Evolutionary conservation across 768 basidiomycete genomes (phyloP).

Genomic region (Hygrocybe coccinea): DNA sequence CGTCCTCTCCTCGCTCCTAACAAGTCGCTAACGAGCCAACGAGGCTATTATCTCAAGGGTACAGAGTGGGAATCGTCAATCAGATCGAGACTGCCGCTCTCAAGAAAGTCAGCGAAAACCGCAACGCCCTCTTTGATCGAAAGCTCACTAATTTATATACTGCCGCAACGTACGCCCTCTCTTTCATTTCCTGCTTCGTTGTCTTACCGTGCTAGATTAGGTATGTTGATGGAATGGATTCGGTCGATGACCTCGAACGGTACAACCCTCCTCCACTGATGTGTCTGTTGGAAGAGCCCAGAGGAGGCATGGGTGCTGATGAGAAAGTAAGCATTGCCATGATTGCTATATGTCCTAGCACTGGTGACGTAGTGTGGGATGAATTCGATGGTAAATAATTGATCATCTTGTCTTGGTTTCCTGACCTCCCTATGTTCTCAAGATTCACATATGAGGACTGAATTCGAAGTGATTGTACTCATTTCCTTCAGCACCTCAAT

Average conservation of each 20-base stretch:
- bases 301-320: conserved; percentile 25
- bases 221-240: conserved; percentile 77
- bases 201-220: conserved; percentile 37
- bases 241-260: conserved; percentile 56
- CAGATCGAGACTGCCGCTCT: conserved; percentile 87
- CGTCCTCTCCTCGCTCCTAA: neutral
- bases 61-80: conserved; percentile 78
- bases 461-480: conserved; percentile 63
- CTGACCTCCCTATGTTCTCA: conserved; percentile 4
- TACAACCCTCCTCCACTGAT: conserved; percentile 61
- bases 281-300: conserved; percentile 65
- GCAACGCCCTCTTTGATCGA: conserved; percentile 67
- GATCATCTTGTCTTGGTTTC: neutral
- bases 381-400: conserved; percentile 64
- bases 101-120: conserved; percentile 76
- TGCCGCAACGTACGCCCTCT: conserved; percentile 67
- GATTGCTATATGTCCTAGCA: conserved; percentile 76
- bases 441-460: conserved; percentile 82
- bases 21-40: conserved; percentile 2
- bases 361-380: conserved; percentile 93
- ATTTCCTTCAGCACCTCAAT: neutral
- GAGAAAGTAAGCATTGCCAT: conserved; percentile 53
- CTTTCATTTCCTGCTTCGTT: conserved; percentile 5
- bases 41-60: conserved; percentile 70
- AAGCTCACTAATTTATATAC: conserved; percentile 78